Evolutionary conservation across 257 asterid genomes (phyloP).

Genomic region (Henckelia pumila): DNA sequence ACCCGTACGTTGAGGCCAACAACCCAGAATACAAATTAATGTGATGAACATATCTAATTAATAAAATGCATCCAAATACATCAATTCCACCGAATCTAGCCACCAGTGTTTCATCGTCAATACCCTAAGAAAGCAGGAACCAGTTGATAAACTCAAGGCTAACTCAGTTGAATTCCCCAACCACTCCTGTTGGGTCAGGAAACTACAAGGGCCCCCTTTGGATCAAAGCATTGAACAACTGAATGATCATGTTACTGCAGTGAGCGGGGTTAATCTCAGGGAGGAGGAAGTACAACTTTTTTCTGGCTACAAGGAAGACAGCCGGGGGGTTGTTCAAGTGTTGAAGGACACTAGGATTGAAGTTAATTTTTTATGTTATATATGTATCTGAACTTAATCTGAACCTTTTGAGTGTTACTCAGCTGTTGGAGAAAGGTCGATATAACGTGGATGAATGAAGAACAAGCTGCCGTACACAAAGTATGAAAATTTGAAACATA

Average conservation of each 20-base stretch:
- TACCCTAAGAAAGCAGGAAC: no score
- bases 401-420: not conserved
- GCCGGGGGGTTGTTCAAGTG: constrained; percentile 91
- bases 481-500: no score
- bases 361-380: not conserved
- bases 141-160: no score
- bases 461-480: no score
- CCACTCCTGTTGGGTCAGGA: constrained; percentile 47
- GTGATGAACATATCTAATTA: no score
- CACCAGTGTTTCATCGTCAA: no score
- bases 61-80: no score
- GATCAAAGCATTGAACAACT: constrained; percentile 99
- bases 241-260: constrained; percentile 97
- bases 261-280: constrained; percentile 94
- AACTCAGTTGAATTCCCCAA: constrained; percentile 52
- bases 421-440: not conserved
- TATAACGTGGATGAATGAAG: not conserved
- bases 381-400: not conserved
- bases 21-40: no score
- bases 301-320: constrained; percentile 88
- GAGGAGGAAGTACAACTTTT: constrained; percentile 96
- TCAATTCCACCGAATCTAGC: no score
- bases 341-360: no score
- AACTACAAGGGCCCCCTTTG: constrained; percentile 49
- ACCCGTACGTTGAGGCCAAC: no score